Conservation (phyloP, 208 protist genomes). For the Leishmania lainsoni region DNA sequence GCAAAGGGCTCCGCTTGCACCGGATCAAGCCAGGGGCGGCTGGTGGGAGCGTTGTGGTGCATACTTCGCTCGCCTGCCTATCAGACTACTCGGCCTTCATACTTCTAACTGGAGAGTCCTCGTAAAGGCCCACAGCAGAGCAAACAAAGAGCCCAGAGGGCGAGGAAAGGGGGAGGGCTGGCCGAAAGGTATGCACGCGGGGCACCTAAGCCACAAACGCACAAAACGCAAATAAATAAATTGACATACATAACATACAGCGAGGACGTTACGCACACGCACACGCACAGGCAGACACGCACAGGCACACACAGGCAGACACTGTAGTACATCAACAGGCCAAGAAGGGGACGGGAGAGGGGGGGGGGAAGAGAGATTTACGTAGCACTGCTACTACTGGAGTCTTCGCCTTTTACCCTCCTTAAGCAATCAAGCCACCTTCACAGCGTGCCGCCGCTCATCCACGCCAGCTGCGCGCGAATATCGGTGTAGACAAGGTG, state of each 20-base stretch:
- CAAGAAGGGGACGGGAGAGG: not conserved
- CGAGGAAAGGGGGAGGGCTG: not conserved
- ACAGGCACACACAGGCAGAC: not conserved
- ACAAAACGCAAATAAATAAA: too few species aligned
- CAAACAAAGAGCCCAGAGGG: not conserved
- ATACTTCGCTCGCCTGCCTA: not conserved
- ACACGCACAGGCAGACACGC: not conserved
- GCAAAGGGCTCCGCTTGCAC: not conserved
- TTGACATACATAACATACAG: constrained; percentile 1
- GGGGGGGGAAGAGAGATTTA: not conserved
- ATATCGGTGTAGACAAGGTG: constrained; percentile 82
- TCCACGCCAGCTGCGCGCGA: constrained; percentile 82
- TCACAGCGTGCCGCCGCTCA: constrained; percentile 81
- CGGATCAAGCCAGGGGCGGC: not conserved
- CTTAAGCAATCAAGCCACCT: not conserved
- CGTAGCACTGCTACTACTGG: not conserved
- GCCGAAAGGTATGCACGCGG: not conserved
- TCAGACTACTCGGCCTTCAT: too few species aligned
- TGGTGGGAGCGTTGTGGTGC: not conserved
- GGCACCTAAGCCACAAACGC: not conserved
- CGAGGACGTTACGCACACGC: not conserved
- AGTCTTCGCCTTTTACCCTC: not conserved
- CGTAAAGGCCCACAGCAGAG: not conserved
- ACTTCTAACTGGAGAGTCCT: not conserved
- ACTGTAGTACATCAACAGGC: not conserved